These are phyloP conservation scores for Fraxinus ornus DNA, from an alignment of 305 asterid species.

Conservation along the genomic window DNA sequence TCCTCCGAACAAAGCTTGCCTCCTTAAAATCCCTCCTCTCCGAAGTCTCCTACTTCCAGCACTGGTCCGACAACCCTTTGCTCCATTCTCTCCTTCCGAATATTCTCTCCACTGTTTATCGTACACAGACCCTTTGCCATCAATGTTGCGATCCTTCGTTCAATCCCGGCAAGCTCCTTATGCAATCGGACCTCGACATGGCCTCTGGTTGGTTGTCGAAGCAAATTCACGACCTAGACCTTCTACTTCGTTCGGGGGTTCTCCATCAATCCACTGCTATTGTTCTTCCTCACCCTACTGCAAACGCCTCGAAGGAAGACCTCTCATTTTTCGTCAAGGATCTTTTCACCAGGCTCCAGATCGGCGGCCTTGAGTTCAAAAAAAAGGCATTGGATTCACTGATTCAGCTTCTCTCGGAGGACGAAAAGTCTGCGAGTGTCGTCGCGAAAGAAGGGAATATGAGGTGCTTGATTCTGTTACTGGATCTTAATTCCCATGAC, in stretches of 20 bases:
- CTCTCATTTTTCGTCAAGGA: conserved; percentile 59
- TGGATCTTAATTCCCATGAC: conserved; percentile 45
- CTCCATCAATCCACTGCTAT: conserved; percentile 85
- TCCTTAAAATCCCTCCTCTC: conserved; percentile 41
- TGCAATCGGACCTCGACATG: conserved; percentile 98
- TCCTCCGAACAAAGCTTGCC: conserved; percentile 57
- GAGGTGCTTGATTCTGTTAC: conserved; percentile 47
- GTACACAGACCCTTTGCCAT: conserved; percentile 47
- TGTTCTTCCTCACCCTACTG: conserved; percentile 71
- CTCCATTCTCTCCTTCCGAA: conserved; percentile 54
- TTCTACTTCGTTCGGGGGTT: conserved; percentile 81
- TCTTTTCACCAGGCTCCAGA: conserved; percentile 78
- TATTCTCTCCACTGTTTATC: conserved; percentile 55
- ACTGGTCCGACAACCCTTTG: conserved; percentile 70
- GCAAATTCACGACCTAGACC: conserved; percentile 69
- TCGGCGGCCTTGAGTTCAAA: conserved; percentile 83
- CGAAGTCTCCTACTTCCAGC: conserved; percentile 55
- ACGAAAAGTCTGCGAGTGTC: conserved; percentile 51
- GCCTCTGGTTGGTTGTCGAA: conserved; percentile 75
- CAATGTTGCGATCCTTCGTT: conserved; percentile 50
- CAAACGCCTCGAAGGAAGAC: conserved; percentile 52
- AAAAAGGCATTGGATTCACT: conserved; percentile 71
- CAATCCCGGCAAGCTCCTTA: conserved; percentile 74
- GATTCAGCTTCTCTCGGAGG: conserved; percentile 58
- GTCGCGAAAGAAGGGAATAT: conserved; percentile 64